Evolutionary conservation across 1,284 basidiomycete species (phyloP).

Genomic region (Cutaneotrichosporon arboriforme): DNA sequence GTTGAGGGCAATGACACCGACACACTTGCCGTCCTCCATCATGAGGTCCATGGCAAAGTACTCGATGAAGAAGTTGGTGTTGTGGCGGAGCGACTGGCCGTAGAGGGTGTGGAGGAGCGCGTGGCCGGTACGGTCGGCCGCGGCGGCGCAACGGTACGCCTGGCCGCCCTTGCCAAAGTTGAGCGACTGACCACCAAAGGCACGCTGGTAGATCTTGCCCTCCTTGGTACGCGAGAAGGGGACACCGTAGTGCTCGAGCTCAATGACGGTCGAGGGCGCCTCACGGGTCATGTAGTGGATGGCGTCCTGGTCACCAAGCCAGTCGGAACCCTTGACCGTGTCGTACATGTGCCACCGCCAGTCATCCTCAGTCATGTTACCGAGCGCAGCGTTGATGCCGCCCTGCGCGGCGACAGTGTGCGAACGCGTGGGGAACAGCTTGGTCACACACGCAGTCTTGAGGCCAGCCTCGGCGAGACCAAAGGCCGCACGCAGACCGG

Average conservation of each 20-base stretch:
- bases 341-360: constrained; percentile 99
- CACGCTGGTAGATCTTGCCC: constrained; percentile 99
- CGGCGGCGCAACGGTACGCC: constrained; percentile 97
- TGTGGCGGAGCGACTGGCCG: constrained; percentile 96
- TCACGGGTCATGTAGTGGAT: constrained; percentile 99
- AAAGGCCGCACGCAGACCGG: constrained; percentile 96
- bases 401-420: constrained; percentile 99
- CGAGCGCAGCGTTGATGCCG: constrained; percentile 97
- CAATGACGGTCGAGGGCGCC: constrained; percentile 87
- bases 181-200: constrained; percentile 97
- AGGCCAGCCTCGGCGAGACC: constrained; percentile 97
- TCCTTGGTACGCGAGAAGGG: constrained; percentile 99
- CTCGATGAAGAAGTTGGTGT: constrained; percentile 99
- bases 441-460: constrained; percentile 98
- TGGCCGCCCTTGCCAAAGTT: constrained; percentile 98
- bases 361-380: constrained; percentile 98
- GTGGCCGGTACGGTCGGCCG: constrained; percentile 97
- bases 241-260: constrained; percentile 98
- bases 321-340: constrained; percentile 99
- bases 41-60: constrained; percentile 98
- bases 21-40: constrained; percentile 98
- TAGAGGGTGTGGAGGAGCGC: constrained; percentile 98
- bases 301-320: constrained; percentile 99
- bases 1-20: constrained; percentile 97
- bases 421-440: constrained; percentile 98